phyloP scores from a whole-genome alignment of 768 basidiomycete genomes.

The Coprinopsis cinerea region DNA sequence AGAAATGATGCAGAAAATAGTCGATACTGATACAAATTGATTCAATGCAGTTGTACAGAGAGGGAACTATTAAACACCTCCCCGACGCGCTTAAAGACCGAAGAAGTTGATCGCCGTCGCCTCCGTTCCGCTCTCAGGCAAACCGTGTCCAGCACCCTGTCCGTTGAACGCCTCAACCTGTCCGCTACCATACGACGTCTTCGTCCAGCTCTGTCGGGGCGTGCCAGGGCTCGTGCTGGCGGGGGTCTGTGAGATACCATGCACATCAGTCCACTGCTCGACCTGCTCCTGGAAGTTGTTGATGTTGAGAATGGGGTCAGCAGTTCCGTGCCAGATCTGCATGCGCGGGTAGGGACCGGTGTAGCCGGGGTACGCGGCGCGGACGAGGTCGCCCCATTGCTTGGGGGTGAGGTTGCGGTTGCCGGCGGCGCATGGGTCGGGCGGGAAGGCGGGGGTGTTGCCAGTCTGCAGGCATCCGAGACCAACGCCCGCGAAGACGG shows the following conservation, averaged over 20 bases:
- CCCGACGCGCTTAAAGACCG: slow-evolving; percentile 28
- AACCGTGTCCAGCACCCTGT: slow-evolving; percentile 45
- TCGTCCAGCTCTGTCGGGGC: slow-evolving; percentile 40
- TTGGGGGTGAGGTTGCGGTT: slow-evolving; percentile 36
- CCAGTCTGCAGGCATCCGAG: slow-evolving; percentile 52
- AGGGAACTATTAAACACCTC: too few relatives aligned
- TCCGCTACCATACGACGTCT: slow-evolving; percentile 40
- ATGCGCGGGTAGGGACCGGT: slow-evolving; percentile 49
- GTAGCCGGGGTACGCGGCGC: slow-evolving; percentile 45
- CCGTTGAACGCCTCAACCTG: slow-evolving; percentile 43
- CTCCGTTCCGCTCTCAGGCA: slow-evolving; percentile 43
- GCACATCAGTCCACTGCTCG: slow-evolving; percentile 54
- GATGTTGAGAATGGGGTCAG: slow-evolving; percentile 44
- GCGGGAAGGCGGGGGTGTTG: slow-evolving; percentile 32
- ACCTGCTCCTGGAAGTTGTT: slow-evolving; percentile 49
- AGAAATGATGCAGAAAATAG: too few relatives aligned
- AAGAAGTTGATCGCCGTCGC: slow-evolving; percentile 37
- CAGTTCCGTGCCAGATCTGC: slow-evolving; percentile 53
- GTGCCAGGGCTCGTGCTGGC: slow-evolving; percentile 31
- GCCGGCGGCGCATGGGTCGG: slow-evolving; percentile 40
- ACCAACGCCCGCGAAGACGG: slow-evolving; percentile 46
- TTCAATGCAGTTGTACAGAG: too few relatives aligned
- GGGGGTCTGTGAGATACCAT: slow-evolving; percentile 38
- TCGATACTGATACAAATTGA: too few relatives aligned
- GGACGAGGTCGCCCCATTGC: slow-evolving; percentile 45